Evolutionary conservation across 768 basidiomycete species (phyloP).

Genomic region (Tulasnella calospora): DNA sequence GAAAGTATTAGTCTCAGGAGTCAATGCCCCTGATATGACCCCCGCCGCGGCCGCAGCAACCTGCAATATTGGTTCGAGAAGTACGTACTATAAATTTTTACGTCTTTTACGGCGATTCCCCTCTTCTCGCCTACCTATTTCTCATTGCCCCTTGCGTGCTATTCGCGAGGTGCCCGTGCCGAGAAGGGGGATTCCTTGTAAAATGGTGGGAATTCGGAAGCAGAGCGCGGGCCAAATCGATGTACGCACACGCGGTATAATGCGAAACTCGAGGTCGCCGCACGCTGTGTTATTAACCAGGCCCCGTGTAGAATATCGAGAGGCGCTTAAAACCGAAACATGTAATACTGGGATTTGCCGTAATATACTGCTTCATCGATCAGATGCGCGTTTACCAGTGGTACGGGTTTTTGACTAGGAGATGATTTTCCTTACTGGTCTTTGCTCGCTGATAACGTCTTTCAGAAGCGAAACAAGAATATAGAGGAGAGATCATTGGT

Average conservation of each 20-base stretch:
- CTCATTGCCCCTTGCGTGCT: neutral
- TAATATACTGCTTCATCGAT: neutral
- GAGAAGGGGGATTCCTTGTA: neutral
- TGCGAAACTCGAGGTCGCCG: neutral
- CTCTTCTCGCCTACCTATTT: neutral
- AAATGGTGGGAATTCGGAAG: neutral
- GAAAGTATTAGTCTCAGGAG: neutral
- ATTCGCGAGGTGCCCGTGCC: neutral
- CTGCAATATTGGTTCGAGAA: neutral
- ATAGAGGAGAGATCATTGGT: neutral
- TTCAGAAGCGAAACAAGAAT: neutral
- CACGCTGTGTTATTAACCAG: neutral
- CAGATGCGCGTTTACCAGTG: neutral
- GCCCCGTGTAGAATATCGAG: neutral
- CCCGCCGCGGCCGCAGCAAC: neutral
- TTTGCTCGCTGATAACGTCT: neutral
- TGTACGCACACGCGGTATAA: neutral
- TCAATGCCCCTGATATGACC: neutral
- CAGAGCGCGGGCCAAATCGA: neutral
- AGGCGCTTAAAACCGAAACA: neutral
- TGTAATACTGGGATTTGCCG: neutral
- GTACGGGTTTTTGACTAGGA: neutral
- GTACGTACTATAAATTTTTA: neutral
- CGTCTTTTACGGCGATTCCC: neutral
- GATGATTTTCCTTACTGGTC: neutral